A percentile compares a stretch with the other conserved stretches of the same genome.
Evolutionary conservation across 352 stramenopile species (phyloP).

Genomic region (Pythium aquatile): DNA sequence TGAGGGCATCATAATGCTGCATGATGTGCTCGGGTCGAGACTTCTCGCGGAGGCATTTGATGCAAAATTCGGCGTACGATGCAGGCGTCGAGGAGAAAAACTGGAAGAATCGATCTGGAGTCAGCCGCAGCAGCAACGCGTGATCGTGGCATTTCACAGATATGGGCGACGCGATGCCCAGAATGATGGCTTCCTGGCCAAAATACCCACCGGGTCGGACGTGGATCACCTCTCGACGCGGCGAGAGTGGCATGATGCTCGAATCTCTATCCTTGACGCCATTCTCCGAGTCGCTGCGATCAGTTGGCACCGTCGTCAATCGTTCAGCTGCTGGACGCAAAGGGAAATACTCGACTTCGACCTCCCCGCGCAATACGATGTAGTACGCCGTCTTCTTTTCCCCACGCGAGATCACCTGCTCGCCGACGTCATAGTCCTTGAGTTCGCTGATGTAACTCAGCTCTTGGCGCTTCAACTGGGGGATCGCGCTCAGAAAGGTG

Average conservation of each 20-base stretch:
- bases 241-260: not conserved
- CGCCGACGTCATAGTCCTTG: constrained; percentile 32
- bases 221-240: constrained; percentile 30
- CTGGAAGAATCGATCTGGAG: constrained; percentile 37
- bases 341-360: constrained; percentile 30
- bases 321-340: not conserved
- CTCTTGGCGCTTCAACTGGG: constrained; percentile 52
- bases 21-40: constrained; percentile 53
- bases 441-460: constrained; percentile 55
- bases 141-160: constrained; percentile 39
- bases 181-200: constrained; percentile 61
- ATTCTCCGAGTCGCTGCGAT: not conserved
- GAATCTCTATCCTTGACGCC: not conserved
- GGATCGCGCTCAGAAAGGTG: constrained; percentile 52
- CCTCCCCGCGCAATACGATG: constrained; percentile 41
- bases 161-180: constrained; percentile 39
- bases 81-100: constrained; percentile 58
- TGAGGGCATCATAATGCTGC: constrained; percentile 63
- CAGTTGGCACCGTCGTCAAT: not conserved
- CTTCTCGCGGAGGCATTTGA: constrained; percentile 59
- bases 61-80: constrained; percentile 65
- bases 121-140: constrained; percentile 47
- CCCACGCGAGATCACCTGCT: constrained; percentile 31
- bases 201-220: constrained; percentile 61
- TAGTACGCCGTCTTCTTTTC: constrained; percentile 42